Evolutionary conservation across 768 basidiomycete genomes (phyloP).

Genomic region (Lactarius pseudohatsudake): DNA sequence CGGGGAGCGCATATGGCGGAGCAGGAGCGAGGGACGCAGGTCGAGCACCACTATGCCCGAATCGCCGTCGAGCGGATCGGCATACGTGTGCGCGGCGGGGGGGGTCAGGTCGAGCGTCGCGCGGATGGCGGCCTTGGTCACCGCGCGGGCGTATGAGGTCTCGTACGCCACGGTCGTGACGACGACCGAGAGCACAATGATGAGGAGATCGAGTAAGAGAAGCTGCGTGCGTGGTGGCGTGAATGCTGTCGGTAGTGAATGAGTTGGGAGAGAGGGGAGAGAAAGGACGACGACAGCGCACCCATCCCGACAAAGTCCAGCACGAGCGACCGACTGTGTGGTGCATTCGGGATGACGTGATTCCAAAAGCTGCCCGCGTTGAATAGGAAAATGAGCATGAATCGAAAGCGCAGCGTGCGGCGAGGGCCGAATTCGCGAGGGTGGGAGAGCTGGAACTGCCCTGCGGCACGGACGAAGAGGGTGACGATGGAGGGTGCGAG

Average conservation of each 20-base stretch:
- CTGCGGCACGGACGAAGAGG: conserved; percentile 52
- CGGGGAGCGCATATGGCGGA: conserved; percentile 58
- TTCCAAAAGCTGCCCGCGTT: conserved; percentile 61
- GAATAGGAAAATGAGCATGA: conserved; percentile 54
- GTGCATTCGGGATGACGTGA: conserved; percentile 53
- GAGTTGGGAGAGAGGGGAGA: background rate
- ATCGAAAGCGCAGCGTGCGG: conserved; percentile 69
- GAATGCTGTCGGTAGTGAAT: conserved; percentile 25
- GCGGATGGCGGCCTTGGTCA: conserved; percentile 37
- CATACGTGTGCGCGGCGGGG: conserved; percentile 35
- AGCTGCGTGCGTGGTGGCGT: conserved; percentile 69
- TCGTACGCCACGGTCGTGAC: conserved; percentile 72
- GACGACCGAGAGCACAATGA: conserved; percentile 63
- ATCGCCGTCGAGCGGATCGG: conserved; percentile 29
- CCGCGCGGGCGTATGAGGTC: conserved; percentile 45
- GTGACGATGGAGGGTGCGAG: conserved; percentile 65
- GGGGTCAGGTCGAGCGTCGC: conserved; percentile 38
- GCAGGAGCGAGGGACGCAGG: conserved; percentile 53
- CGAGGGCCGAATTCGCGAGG: conserved; percentile 66
- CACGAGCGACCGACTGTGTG: conserved; percentile 60
- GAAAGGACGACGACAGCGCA: conserved; percentile 36
- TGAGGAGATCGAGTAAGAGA: conserved; percentile 63
- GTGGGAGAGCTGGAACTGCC: conserved; percentile 65
- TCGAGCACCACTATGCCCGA: conserved; percentile 48
- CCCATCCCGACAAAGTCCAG: conserved; percentile 81